Conservation (phyloP, 225 moss, liverwort and hornwort species). For the Marchantia polymorpha region DNA sequence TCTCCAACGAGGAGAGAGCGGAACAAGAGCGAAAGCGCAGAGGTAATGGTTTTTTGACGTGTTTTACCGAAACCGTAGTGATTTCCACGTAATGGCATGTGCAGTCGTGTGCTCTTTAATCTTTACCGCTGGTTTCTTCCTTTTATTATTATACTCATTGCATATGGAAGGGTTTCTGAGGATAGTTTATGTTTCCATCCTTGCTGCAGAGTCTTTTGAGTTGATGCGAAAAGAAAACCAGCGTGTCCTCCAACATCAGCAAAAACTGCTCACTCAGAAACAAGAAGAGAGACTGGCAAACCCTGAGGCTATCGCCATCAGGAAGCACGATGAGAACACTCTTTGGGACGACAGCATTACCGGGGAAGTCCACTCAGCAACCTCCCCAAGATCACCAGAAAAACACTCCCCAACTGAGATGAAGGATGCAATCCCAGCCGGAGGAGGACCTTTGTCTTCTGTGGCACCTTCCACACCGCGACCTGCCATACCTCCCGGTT, state of each 20-base stretch:
- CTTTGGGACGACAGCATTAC: constrained; percentile 76
- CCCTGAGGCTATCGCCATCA: constrained; percentile 54
- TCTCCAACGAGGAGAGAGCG: constrained; percentile 70
- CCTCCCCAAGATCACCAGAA: constrained; percentile 52
- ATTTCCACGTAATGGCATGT: neutral
- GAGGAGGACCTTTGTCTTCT: constrained; percentile 22
- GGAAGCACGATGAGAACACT: constrained; percentile 92
- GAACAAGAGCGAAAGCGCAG: constrained; percentile 93
- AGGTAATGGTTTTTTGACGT: constrained; percentile 42
- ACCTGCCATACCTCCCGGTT: constrained; percentile 96
- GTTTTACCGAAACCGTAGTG: neutral
- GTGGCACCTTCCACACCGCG: constrained; percentile 65
- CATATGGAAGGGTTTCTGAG: neutral
- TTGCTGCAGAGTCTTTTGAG: constrained; percentile 78
- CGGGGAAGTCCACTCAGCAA: constrained; percentile 46
- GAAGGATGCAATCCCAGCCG: constrained; percentile 20
- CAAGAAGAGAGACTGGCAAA: constrained; percentile 58
- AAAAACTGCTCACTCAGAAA: constrained; percentile 38
- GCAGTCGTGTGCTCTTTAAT: neutral
- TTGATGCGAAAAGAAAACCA: constrained; percentile 94
- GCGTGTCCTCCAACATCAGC: constrained; percentile 74
- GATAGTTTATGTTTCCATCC: neutral
- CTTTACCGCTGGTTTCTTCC: neutral
- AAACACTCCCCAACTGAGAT: constrained; percentile 24
- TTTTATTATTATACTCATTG: neutral